Base-by-base conservation (phyloP, 2,329 filamentous ascomycete genomes). In the Exophiala lecanii-corni region DNA sequence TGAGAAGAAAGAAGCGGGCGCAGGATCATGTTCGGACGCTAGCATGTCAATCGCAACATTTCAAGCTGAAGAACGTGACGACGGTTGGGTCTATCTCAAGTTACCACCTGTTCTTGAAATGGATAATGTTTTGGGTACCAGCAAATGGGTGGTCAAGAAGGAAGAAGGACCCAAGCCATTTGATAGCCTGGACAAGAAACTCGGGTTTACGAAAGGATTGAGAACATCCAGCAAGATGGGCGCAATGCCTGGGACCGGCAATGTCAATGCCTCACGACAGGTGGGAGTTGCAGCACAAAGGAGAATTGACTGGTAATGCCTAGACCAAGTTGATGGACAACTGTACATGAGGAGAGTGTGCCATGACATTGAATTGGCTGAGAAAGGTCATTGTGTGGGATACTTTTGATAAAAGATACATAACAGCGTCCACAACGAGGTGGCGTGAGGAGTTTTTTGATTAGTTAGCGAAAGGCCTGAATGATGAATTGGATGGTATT, bases 1-100 rank as follows among this genome's bases (percentile, higher is more conserved):
- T 31, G 53, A 50, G 7, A 41, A 47, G 23, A 51, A 47, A 20
- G 51, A 55, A 20, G 41, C 47, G 21, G 51, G 79, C 38, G 75
- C 78, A 0, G 87, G 88, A 2, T 72, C 76, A 13, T 94, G 89
- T 66, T 78, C 75, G 39, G 88, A 94, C 62, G 72, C 76, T 23
- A 72, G 72, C 15, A 73, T 92, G 51, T 88, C 82, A 54, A 89
- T 95, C 57, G 87, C 88, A 3, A 89, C 84, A 0, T 95, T 95
- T 62, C 76, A 77, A 0, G 80, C 79, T 3, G 85, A 94, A 63
- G 83, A 83, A 60, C 71, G 87, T 9, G 74, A 73, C 0, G 87
- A 92, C 61, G 86, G 85, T 0, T 78, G 79, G 74, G 74, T 95
- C 2, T 91, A 92, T 63, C 65, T 94, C 50, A 84, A 84, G 65